Conservation (phyloP, 768 basidiomycete species). For the Coprinellus aureogranulatus region DNA sequence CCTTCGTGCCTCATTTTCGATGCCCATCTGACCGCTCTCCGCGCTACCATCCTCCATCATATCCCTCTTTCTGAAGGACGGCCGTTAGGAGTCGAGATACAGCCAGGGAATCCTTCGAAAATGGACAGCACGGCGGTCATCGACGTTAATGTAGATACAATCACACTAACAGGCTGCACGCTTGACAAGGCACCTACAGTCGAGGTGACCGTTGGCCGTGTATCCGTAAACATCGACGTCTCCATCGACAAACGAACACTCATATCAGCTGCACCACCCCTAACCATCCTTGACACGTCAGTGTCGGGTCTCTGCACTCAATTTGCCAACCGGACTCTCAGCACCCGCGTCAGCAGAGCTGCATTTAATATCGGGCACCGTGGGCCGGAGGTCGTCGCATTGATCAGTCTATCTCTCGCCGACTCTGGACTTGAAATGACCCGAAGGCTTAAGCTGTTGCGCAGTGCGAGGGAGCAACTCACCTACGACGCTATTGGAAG, state of each 20-base stretch:
- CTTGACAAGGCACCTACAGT: conserved; percentile 15
- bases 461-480: conserved; percentile 24
- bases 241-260: conserved; percentile 33
- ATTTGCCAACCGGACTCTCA: conserved; percentile 3
- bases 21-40: conserved; percentile 36
- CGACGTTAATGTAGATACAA: conserved; percentile 17
- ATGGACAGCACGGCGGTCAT: conserved; percentile 32
- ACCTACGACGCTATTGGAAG: conserved; percentile 41
- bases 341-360: conserved; percentile 13
- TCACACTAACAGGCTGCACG: conserved; percentile 22
- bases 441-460: conserved; percentile 26
- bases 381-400: conserved; percentile 41
- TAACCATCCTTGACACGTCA: conserved; percentile 25
- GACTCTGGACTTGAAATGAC: conserved; percentile 22
- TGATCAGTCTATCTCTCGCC: conserved; percentile 29
- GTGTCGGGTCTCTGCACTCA: conserved; percentile 15
- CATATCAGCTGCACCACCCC: conserved; percentile 17
- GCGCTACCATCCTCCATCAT: conserved; percentile 48
- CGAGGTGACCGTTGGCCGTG: conserved; percentile 19
- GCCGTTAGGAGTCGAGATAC: conserved; percentile 16
- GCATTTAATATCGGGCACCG: conserved; percentile 33
- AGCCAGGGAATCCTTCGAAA: conserved; percentile 17
- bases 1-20: conserved; percentile 35
- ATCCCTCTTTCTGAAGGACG: conserved; percentile 35
- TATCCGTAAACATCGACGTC: conserved; percentile 23